A percentile compares a stretch with the other conserved stretches of the same genome.
Conservation (phyloP, 176 grass and related monocot genomes). For the Cenchrus fungigraminus region DNA sequence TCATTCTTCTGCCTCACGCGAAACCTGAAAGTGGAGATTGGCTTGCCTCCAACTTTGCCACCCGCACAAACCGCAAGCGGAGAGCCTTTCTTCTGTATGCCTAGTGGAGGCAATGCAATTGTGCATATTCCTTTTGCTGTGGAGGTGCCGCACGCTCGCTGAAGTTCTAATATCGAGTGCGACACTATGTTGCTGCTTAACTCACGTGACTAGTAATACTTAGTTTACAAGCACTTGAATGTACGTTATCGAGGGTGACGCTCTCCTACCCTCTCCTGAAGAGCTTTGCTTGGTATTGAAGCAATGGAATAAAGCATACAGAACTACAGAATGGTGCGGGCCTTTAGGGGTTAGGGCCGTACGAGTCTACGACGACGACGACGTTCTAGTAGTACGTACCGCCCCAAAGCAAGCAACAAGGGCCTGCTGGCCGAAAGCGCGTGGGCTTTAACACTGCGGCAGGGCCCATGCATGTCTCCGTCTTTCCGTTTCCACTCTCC, state of each 20-base stretch:
- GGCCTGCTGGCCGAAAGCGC: background rate
- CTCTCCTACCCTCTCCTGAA: too few relatives aligned
- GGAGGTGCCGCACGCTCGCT: background rate
- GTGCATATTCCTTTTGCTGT: background rate
- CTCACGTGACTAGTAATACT: background rate
- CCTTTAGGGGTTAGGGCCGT: background rate
- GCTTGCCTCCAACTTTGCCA: background rate
- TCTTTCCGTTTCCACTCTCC: background rate
- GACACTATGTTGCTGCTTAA: background rate
- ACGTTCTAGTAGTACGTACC: background rate
- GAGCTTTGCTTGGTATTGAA: too few relatives aligned
- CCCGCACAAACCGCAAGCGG: background rate
- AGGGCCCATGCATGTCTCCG: background rate
- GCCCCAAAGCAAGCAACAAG: background rate
- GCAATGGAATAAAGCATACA: too few relatives aligned
- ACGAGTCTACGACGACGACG: background rate
- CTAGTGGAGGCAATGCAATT: background rate
- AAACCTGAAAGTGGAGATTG: background rate
- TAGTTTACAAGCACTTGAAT: too few relatives aligned
- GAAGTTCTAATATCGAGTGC: background rate
- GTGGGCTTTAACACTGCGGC: background rate
- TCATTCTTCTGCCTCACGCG: background rate
- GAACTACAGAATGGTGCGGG: background rate
- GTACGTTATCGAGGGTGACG: too few relatives aligned
- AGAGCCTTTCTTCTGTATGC: background rate